Evolutionary conservation across 257 asterid genomes (phyloP), one percentile per base, ranked within the genome.

Genomic region (Scutellaria galericulata): DNA sequence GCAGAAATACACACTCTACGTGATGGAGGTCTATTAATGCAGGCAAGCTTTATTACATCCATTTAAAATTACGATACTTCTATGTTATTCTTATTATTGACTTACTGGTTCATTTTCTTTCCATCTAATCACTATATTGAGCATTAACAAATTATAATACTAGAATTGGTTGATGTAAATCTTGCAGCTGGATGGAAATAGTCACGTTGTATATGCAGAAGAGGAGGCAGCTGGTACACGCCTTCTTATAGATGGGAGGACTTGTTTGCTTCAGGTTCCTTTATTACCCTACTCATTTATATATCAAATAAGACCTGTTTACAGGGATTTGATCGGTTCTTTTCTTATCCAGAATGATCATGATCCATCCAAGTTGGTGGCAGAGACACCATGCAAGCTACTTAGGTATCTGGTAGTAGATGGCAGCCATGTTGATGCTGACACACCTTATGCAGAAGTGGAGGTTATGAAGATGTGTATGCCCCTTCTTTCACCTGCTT

Each of bases 221-320:
- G 99, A 95, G 83, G 99, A 95, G 81, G 98, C 99, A 14, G 99
- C 99, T 45, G 99, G 99, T 68, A 95, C 99, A 64, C 99, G 98
- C 55, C 97, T 95, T 70, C 97, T 95, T 74, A 95, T 95, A 66
- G 99, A 95, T 81, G 99, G 99, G 73, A 86, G 99, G 68, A 95
- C 99, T 68, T 95, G 99, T 79, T 88, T 95, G 86, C 99, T 95
- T 84, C 99, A 95, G 98, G 99, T 95, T 66, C 65, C 51, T 59
- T 74, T 66, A 39, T 72, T 65, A 1, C 74, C 71, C 71, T 66
- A 47, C 31, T 78, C 41, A 63, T 56, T 47, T n/a, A 58, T 78
- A 27, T 20, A 24, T 70, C 56, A 50, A 59, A 71, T 5, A 5
- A 20, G 41, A 70, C 45, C n/a, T 73, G 47, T 59, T 40, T 51